Conservation (phyloP, 1,284 basidiomycete genomes). For the Gomphus bonarii region DNA sequence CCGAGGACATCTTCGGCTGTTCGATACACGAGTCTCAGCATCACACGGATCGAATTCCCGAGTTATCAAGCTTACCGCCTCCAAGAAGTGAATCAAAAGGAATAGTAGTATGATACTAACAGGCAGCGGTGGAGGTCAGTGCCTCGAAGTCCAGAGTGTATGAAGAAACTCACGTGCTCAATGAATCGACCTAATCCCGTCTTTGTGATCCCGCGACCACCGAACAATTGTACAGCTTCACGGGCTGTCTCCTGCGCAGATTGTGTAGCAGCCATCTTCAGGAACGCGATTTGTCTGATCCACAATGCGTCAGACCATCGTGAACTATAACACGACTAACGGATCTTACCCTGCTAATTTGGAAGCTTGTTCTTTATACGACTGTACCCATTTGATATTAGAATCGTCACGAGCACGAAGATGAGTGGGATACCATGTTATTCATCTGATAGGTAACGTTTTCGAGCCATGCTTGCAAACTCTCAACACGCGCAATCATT, state of each 20-base stretch:
- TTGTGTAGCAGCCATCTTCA: slow-evolving; percentile 67
- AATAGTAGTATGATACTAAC: slow-evolving; percentile 53
- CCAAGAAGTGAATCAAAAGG: slow-evolving; percentile 60
- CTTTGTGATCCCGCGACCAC: slow-evolving; percentile 69
- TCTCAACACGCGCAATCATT: slow-evolving; percentile 44
- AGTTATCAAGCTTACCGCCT: slow-evolving; percentile 25
- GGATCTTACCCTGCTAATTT: slow-evolving; percentile 27
- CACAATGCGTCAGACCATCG: slow-evolving; percentile 17
- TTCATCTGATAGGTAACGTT: slow-evolving; percentile 43
- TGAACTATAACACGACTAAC: neutral
- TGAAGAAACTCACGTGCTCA: slow-evolving; percentile 43
- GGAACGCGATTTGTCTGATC: slow-evolving; percentile 64
- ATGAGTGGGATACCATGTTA: slow-evolving; percentile 27
- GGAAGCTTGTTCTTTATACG: slow-evolving; percentile 46
- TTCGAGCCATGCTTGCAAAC: slow-evolving; percentile 45
- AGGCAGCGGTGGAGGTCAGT: neutral
- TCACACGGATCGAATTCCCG: neutral
- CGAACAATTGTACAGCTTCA: slow-evolving; percentile 75
- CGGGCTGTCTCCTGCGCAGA: slow-evolving; percentile 63
- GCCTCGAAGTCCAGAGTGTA: neutral
- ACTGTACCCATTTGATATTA: slow-evolving; percentile 20
- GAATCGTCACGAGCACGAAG: neutral
- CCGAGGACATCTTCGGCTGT: slow-evolving; percentile 57
- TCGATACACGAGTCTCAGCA: neutral
- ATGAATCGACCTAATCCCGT: slow-evolving; percentile 64